Base-by-base conservation (phyloP, 1,139 yeast species). In the Zhuliangozyma parablackwelliae region DNA sequence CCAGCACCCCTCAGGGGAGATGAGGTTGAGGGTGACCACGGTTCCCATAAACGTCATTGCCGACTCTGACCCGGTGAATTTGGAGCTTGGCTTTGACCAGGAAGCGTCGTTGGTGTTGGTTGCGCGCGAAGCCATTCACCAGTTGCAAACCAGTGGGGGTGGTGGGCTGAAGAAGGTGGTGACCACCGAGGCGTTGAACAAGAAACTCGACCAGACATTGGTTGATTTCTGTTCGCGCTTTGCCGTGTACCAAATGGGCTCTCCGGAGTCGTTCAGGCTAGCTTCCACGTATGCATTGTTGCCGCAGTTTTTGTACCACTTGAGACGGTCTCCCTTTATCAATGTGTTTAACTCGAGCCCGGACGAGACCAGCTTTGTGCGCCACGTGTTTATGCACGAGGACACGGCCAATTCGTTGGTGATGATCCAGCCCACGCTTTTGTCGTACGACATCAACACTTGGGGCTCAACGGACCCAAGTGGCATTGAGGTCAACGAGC, bases 201-300 rank as follows among this genome's bases (percentile, higher is more conserved):
- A 95, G 62, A 86, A 94, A 81, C 78, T 89, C 41, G 97, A 92
- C 61, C 80, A 94, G 53, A 75, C 82, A 55, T 69, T 90, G 48
- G 84, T 92, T 47, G 84, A 89, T 46, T 71, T 87, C 48, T 90
- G 97, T 61, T 79, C 84, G 40, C 78, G 89, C 49, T 90, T 86
- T 61, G 96, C 96, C 26, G 94, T 87, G 50, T 92, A 84, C 59
- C 75, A 81, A 45, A 84, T 83, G 53, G 94, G 88, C 43, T 82
- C 75, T 42, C 74, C 90, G 31, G 67, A 72, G 29, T 81, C 95
- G 21, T 92, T 92, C 68, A 71, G 90, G 49, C 68, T 92, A 42
- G 75, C 94, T 0, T 82, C 81, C 42, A 77, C 82, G 50, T 90
- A 84, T 61, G 81, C 94, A 21, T 66, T 89, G 58, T 69, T 81